phyloP scores from a whole-genome alignment of 192 early-diverging fungal species.

The Chytriomyces sp. region DNA sequence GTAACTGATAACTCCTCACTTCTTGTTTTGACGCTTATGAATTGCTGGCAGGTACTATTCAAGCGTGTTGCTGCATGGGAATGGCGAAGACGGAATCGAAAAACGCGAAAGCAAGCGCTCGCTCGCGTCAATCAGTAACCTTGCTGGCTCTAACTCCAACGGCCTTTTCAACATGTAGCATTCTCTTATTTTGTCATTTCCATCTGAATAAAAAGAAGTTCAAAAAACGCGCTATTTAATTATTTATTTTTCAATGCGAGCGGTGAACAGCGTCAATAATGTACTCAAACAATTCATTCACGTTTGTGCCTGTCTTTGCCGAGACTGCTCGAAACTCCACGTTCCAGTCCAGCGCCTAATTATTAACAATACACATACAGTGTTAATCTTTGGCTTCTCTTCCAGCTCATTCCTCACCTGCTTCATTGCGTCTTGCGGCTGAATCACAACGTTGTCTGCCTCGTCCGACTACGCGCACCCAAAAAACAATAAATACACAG shows the following conservation, averaged over 20 bases:
- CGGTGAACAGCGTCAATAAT: conserved; percentile 21
- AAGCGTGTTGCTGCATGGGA: conserved; percentile 33
- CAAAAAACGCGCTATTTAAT: too few relatives aligned
- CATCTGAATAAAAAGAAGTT: too few relatives aligned
- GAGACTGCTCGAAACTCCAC: conserved; percentile 58
- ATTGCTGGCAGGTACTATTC: conserved; percentile 26
- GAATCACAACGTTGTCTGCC: conserved; percentile 53
- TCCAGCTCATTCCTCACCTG: conserved; percentile 36
- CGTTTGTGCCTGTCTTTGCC: conserved; percentile 57
- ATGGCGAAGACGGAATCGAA: conserved; percentile 4
- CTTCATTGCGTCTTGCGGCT: conserved; percentile 56
- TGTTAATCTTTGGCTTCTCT: neutral
- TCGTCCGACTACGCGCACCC: conserved; percentile 50
- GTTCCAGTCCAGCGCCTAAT: conserved; percentile 58
- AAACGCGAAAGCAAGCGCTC: conserved; percentile 5
- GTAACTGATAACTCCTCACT: conserved; percentile 21
- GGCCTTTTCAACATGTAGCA: conserved; percentile 21
- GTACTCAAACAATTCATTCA: conserved; percentile 59
- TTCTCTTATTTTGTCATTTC: neutral
- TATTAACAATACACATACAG: neutral
- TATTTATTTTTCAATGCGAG: too few relatives aligned
- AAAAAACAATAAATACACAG: conserved; percentile 1
- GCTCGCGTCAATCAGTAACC: neutral
- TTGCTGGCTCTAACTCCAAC: conserved; percentile 2
- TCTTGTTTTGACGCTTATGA: neutral